A percentile compares a stretch with the other conserved stretches of the same genome.
Evolutionary conservation across 148 eudicot genomes (phyloP).

Genomic region (Rhododendron griersonianum): DNA sequence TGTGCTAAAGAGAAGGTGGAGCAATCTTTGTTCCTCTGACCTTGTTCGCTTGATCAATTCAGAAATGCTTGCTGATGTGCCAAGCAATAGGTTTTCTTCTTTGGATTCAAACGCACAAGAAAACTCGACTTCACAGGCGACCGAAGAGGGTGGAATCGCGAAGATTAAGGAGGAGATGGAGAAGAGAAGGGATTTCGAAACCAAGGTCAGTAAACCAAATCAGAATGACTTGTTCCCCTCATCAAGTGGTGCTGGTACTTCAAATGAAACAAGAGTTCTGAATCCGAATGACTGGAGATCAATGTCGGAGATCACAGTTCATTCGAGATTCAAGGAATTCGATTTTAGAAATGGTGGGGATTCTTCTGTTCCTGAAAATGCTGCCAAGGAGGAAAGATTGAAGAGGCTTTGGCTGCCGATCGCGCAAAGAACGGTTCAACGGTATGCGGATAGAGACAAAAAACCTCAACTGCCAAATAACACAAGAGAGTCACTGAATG

Average conservation of each 20-base stretch:
- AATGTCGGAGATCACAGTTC: slow-evolving; percentile 63
- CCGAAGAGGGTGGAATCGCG: slow-evolving; percentile 8
- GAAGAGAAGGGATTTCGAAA: slow-evolving; percentile 23
- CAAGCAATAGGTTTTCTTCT: slow-evolving; percentile 43
- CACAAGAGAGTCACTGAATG: slow-evolving; percentile 26
- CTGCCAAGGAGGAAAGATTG: slow-evolving; percentile 40
- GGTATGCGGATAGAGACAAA: slow-evolving; percentile 66
- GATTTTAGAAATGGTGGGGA: slow-evolving; percentile 11
- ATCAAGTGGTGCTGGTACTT: slow-evolving; percentile 2
- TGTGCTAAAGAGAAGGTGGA: slow-evolving; percentile 70
- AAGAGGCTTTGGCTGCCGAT: slow-evolving; percentile 74
- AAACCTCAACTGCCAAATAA: slow-evolving; percentile 8
- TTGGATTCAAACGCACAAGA: slow-evolving; percentile 3
- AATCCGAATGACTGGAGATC: slow-evolving; percentile 49
- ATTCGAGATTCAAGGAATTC: slow-evolving; percentile 47
- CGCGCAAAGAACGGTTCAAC: slow-evolving; percentile 72
- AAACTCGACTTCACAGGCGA: neutral
- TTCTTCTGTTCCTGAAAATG: slow-evolving; percentile 7
- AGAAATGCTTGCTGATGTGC: slow-evolving; percentile 48
- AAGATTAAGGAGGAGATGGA: slow-evolving; percentile 36
- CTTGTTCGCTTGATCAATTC: slow-evolving; percentile 39
- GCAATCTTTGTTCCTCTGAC: neutral
- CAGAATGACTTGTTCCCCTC: slow-evolving; percentile 13
- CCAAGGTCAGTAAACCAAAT: slow-evolving; percentile 26
- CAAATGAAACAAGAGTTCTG: neutral